Percentiles rank a stretch among this genome's conserved stretches.
These are phyloP conservation scores for Musa acuminata DNA, from an alignment of 176 grass and related monocot genomes.

Conservation along the genomic window DNA sequence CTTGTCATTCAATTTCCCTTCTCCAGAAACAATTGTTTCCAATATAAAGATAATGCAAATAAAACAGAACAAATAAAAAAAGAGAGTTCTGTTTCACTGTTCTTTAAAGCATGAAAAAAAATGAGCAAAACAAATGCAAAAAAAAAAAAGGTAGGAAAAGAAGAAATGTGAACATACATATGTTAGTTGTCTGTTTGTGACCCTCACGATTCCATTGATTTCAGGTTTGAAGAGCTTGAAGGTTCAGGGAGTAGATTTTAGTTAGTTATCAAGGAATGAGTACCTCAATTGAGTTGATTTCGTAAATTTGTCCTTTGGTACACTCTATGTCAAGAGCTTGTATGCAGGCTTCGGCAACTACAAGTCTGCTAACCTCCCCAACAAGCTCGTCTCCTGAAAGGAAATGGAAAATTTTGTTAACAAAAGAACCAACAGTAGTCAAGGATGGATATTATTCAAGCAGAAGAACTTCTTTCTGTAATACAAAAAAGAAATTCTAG, in stretches of 20 bases:
- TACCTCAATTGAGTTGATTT: conserved; percentile 96
- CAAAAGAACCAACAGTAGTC: background rate
- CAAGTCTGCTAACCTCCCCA: conserved; percentile 81
- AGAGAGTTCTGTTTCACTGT: no score
- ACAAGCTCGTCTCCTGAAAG: conserved; percentile 76
- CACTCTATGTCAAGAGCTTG: conserved; percentile 84
- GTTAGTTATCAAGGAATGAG: background rate
- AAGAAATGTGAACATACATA: no score
- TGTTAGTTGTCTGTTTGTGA: no score
- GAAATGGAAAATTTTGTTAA: background rate
- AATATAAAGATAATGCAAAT: no score
- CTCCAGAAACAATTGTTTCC: no score
- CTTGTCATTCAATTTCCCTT: no score
- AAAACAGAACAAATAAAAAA: no score
- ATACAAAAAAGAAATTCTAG: no score
- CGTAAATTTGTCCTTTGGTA: conserved; percentile 73
- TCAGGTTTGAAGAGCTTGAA: background rate
- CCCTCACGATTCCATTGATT: background rate
- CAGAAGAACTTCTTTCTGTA: background rate
- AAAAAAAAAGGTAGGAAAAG: no score
- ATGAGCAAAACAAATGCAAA: no score
- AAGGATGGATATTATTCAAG: background rate
- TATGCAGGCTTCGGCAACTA: conserved; percentile 93
- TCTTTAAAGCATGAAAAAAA: no score
- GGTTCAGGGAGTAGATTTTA: background rate